These are phyloP conservation scores for Triticum dicoccoides DNA, from an alignment of 176 grass and related monocot species.

Conservation along the genomic window DNA sequence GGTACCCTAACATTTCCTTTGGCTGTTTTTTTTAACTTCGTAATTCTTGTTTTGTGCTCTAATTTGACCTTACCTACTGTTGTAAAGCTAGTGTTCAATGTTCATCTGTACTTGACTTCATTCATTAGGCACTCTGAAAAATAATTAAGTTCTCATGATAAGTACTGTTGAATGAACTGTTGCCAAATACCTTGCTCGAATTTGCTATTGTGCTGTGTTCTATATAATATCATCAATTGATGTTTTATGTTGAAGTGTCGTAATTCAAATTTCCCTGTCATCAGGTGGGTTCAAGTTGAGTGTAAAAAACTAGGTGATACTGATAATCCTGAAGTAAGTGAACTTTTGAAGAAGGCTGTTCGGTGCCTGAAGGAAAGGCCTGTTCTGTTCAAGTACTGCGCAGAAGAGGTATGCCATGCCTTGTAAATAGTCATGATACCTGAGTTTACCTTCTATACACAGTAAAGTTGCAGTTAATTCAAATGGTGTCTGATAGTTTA, in stretches of 20 bases:
- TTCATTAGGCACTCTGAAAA: background rate
- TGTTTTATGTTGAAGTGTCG: conserved; percentile 1
- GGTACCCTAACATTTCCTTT: background rate
- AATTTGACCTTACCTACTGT: background rate
- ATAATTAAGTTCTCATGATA: background rate
- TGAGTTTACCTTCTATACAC: background rate
- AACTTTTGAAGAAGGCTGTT: conserved; percentile 90
- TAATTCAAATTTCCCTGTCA: background rate
- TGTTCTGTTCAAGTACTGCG: conserved; percentile 95
- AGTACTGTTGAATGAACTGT: background rate
- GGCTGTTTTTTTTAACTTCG: background rate
- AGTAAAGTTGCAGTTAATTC: background rate
- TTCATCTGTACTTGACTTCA: background rate
- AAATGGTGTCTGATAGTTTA: conserved; percentile 31
- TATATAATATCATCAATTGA: conserved; percentile 5
- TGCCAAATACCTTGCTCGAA: background rate
- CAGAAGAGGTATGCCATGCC: conserved; percentile 71
- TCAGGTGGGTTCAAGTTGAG: conserved; percentile 97
- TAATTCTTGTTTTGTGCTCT: conserved; percentile 15
- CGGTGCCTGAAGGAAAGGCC: conserved; percentile 87
- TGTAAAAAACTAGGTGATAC: conserved; percentile 93
- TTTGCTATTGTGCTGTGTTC: background rate
- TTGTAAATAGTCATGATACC: background rate
- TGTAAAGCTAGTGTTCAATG: background rate
- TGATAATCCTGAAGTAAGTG: conserved; percentile 92